Conservation (phyloP, 2,329 filamentous ascomycete genomes). For the Paraconiothyrium brasiliense region DNA sequence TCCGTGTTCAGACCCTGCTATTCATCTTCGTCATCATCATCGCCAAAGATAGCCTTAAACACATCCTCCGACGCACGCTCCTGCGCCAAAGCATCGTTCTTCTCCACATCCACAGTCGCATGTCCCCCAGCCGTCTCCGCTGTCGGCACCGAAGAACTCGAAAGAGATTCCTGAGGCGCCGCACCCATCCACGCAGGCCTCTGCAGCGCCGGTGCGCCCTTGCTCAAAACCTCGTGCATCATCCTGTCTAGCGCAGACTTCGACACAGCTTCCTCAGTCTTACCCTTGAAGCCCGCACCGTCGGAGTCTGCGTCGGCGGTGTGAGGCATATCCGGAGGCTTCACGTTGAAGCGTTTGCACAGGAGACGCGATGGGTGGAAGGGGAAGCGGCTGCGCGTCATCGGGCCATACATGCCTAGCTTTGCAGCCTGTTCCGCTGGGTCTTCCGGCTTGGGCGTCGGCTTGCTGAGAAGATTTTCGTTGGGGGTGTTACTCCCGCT, state of each 20-base stretch:
- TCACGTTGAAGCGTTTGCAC: constrained; percentile 96
- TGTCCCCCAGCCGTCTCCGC: constrained; percentile 20
- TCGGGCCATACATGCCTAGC: constrained; percentile 89
- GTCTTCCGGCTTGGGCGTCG: constrained; percentile 70
- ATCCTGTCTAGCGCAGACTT: constrained; percentile 60
- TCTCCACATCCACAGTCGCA: constrained; percentile 71
- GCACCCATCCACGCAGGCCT: constrained; percentile 42
- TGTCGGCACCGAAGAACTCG: neutral
- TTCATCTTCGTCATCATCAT: constrained; percentile 64
- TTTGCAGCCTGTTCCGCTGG: constrained; percentile 86
- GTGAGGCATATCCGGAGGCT: constrained; percentile 73
- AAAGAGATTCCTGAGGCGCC: constrained; percentile 1
- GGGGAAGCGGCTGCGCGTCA: constrained; percentile 77
- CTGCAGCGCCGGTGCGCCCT: constrained; percentile 35
- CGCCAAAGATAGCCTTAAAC: constrained; percentile 93
- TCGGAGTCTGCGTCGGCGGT: constrained; percentile 57
- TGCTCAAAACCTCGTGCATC: constrained; percentile 41
- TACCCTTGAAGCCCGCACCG: constrained; percentile 36
- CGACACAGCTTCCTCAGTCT: constrained; percentile 59
- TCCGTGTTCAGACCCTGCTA: neutral
- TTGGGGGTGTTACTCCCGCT: constrained; percentile 36
- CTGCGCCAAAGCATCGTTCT: constrained; percentile 80
- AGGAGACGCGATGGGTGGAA: constrained; percentile 85
- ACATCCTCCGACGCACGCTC: constrained; percentile 80
- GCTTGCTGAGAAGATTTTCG: constrained; percentile 55